These are phyloP conservation scores for Emmonsia crescens DNA, from an alignment of 2,329 filamentous ascomycete genomes.

Conservation along the genomic window DNA sequence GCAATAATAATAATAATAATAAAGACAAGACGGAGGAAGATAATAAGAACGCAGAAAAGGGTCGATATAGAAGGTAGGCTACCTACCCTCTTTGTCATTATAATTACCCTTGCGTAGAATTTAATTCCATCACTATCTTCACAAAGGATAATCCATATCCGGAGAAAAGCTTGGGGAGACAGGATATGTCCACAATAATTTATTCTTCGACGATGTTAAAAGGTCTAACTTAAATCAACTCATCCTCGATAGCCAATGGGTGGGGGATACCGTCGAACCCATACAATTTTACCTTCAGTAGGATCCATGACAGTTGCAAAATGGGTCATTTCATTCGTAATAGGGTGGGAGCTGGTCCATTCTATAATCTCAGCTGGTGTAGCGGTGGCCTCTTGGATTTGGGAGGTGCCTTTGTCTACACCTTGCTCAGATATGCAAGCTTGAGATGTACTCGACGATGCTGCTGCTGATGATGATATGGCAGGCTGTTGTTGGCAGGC, in stretches of 20 bases:
- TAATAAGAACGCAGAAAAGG: neutral
- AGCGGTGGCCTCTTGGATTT: constrained; percentile 14
- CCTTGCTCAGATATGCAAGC: neutral
- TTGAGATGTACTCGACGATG: neutral
- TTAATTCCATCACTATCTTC: neutral
- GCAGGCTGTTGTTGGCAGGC: neutral
- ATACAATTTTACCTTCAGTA: constrained; percentile 36
- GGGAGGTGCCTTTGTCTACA: neutral
- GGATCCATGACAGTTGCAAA: constrained; percentile 50
- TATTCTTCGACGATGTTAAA: neutral
- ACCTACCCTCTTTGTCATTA: neutral
- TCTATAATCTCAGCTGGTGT: constrained; percentile 29
- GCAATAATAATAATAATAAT: neutral
- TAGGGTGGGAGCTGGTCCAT: constrained; percentile 44
- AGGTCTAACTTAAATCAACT: neutral
- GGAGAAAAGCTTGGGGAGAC: too few relatives aligned
- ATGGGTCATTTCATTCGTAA: constrained; percentile 48
- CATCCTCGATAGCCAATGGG: constrained; percentile 1
- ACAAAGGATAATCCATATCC: too few relatives aligned
- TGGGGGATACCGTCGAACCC: constrained; percentile 27
- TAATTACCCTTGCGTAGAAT: neutral
- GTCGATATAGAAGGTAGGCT: neutral
- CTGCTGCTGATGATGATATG: neutral
- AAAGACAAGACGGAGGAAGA: too few relatives aligned
- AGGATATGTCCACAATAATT: neutral